A percentile compares a stretch with the other conserved stretches of the same genome.
Conservation (phyloP, 345 rosid species). For the Erysimum cheiranthoides region DNA sequence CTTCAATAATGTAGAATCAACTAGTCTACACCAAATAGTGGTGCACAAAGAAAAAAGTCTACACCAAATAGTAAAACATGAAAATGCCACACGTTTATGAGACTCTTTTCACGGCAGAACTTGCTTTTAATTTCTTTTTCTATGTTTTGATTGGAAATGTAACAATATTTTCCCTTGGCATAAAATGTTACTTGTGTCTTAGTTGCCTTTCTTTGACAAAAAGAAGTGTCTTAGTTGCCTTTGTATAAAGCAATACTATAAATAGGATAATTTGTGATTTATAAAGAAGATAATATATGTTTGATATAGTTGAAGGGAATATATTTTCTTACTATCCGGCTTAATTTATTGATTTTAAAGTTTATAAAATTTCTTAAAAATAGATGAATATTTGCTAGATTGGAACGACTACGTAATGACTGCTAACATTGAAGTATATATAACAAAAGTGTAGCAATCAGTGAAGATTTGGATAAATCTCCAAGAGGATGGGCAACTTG, state of each 20-base stretch:
- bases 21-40: no score
- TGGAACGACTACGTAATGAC: slow-evolving; percentile 7
- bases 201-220: no score
- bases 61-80: background rate
- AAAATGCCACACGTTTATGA: background rate
- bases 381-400: background rate
- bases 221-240: background rate
- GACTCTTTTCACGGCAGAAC: background rate
- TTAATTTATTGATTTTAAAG: no score
- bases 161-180: background rate
- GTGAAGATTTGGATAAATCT: slow-evolving; percentile 43
- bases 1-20: no score
- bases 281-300: no score
- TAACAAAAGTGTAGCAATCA: slow-evolving; percentile 43
- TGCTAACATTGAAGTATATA: slow-evolving; percentile 24
- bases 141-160: background rate
- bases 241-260: background rate
- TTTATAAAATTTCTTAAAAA: no score
- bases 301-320: no score
- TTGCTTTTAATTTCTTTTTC: background rate
- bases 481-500: slow-evolving; percentile 47
- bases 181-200: no score
- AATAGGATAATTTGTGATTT: no score
- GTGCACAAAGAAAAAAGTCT: no score
- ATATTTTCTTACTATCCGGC: no score